phyloP scores from a whole-genome alignment of 306 rosid genomes.

The Quercus alba region DNA sequence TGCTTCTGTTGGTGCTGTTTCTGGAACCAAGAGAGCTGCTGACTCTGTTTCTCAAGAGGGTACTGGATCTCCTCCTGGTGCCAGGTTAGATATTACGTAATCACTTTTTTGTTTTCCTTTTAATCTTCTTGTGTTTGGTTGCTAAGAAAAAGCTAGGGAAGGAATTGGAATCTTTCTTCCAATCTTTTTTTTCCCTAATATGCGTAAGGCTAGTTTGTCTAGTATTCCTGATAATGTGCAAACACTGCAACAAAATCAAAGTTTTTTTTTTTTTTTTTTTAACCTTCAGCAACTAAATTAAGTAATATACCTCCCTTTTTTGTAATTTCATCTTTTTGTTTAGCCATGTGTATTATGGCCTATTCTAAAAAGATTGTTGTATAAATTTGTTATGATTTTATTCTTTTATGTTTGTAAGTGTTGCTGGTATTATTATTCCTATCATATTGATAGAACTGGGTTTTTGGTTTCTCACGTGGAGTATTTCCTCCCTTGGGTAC shows the following conservation, averaged over 20 bases:
- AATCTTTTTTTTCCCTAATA: background rate
- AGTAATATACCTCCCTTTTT: background rate
- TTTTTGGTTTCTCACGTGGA: background rate
- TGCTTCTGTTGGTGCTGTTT: constrained; percentile 30
- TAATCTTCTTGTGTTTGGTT: background rate
- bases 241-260: background rate
- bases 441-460: too few species aligned
- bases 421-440: too few species aligned
- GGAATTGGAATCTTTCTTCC: background rate
- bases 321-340: background rate
- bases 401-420: too few species aligned
- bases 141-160: background rate
- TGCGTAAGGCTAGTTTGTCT: background rate
- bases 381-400: too few species aligned
- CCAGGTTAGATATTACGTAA: constrained; percentile 32
- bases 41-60: constrained; percentile 51
- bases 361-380: too few species aligned
- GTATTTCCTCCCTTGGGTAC: background rate
- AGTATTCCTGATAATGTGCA: background rate
- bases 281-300: background rate
- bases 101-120: background rate
- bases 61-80: constrained; percentile 50
- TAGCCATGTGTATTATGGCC: background rate
- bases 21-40: constrained; percentile 69
- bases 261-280: background rate